Percentiles rank a stretch among this genome's conserved stretches.
Evolutionary conservation across 257 asterid genomes (phyloP).

Genomic region (Solanum piurae): DNA sequence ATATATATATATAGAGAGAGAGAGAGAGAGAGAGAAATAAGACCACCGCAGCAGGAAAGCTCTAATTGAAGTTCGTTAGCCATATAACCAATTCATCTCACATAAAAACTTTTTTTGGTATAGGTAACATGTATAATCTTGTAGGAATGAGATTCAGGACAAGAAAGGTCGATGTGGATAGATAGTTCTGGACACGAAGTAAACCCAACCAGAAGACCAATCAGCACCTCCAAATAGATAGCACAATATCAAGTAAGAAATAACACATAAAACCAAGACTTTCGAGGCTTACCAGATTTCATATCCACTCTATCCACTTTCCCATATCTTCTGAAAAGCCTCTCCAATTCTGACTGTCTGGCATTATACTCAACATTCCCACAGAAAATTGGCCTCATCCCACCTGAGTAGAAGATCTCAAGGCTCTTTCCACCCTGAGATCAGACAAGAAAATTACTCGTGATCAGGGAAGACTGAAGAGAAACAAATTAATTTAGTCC

Average conservation of each 20-base stretch:
- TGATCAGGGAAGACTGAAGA: not conserved
- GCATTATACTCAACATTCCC: slow-evolving; percentile 76
- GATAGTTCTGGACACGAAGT: not conserved
- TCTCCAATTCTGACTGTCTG: slow-evolving; percentile 71
- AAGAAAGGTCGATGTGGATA: not conserved
- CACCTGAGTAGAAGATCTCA: slow-evolving; percentile 9
- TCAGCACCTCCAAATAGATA: not conserved
- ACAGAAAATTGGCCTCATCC: slow-evolving; percentile 73
- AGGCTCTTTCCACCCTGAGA: not conserved
- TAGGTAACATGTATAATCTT: not conserved
- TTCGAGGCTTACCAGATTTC: slow-evolving; percentile 61
- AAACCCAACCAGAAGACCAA: not conserved
- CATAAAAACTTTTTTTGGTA: not conserved
- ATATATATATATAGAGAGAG: too few relatives aligned
- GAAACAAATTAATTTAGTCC: not conserved
- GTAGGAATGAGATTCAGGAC: not conserved
- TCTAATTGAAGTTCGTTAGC: not conserved
- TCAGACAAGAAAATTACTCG: not conserved
- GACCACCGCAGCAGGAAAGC: not conserved
- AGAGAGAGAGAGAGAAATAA: not conserved
- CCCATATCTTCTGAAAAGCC: slow-evolving; percentile 73
- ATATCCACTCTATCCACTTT: slow-evolving; percentile 73
- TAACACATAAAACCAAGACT: not conserved
- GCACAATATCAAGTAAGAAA: not conserved
- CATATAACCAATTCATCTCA: not conserved